Evolutionary conservation across 805 yeast genomes (phyloP).

Genomic region (Barnettozyma sucrosica): DNA sequence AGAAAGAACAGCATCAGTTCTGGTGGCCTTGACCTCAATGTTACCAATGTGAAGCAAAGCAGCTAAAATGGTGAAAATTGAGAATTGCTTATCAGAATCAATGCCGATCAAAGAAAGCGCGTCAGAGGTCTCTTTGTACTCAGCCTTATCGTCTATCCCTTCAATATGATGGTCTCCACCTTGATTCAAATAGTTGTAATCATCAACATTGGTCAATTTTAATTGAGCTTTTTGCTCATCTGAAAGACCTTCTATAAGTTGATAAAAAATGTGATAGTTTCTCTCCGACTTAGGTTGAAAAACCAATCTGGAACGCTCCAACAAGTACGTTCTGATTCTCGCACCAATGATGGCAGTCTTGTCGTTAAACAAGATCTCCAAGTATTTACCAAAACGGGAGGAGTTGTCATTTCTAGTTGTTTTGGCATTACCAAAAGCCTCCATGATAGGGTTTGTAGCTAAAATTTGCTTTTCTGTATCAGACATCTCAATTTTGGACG

Average conservation of each 20-base stretch:
- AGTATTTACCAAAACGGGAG: conserved; percentile 93
- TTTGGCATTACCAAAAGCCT: conserved; percentile 97
- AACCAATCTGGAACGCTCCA: conserved; percentile 91
- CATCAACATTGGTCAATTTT: conserved; percentile 57
- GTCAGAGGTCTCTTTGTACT: conserved; percentile 66
- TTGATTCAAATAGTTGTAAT: conserved; percentile 79
- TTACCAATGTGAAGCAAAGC: conserved; percentile 92
- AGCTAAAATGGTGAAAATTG: conserved; percentile 74
- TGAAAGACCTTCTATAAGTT: conserved; percentile 68
- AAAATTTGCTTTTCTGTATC: conserved; percentile 89
- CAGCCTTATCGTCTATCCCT: conserved; percentile 78
- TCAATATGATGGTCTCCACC: conserved; percentile 72
- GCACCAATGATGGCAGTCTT: conserved; percentile 86
- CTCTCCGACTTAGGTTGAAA: conserved; percentile 90
- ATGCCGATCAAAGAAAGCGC: conserved; percentile 82
- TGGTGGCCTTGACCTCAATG: conserved; percentile 76
- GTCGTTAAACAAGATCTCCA: conserved; percentile 81
- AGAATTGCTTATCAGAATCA: conserved; percentile 46
- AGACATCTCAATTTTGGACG: conserved; percentile 58
- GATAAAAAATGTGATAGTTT: conserved; percentile 93
- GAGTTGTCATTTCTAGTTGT: conserved; percentile 97
- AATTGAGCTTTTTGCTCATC: conserved; percentile 47
- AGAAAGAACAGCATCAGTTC: conserved; percentile 74
- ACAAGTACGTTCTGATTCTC: conserved; percentile 81
- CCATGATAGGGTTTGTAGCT: conserved; percentile 96